Evolutionary conservation across 257 asterid genomes (phyloP).

Genomic region (Nicotiana tomentosiformis): DNA sequence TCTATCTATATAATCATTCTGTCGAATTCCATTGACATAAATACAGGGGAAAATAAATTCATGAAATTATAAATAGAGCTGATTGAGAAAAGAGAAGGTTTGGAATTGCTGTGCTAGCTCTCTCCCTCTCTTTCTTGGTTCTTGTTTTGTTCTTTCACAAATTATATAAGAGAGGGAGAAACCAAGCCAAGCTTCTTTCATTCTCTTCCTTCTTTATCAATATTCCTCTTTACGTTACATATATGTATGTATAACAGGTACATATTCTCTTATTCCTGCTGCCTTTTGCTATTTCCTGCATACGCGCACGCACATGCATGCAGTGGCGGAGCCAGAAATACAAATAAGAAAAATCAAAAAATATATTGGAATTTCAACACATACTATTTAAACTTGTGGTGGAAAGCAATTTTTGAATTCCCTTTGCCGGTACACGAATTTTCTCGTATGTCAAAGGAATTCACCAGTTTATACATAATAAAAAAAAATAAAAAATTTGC

Average conservation of each 20-base stretch:
- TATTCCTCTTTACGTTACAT: background rate
- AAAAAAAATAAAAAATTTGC: too few relatives aligned
- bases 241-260: background rate
- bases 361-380: too few relatives aligned
- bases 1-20: background rate
- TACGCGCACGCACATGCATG: too few relatives aligned
- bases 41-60: background rate
- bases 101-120: background rate
- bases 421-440: too few relatives aligned
- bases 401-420: too few relatives aligned
- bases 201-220: background rate
- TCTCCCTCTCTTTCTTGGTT: constrained; percentile 8
- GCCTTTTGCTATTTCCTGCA: too few relatives aligned
- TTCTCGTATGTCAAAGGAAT: too few relatives aligned
- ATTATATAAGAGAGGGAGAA: background rate
- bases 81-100: background rate
- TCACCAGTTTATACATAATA: too few relatives aligned
- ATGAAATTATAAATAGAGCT: background rate
- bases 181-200: background rate
- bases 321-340: too few relatives aligned
- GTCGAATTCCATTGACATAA: background rate
- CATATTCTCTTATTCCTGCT: too few relatives aligned
- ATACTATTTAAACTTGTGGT: too few relatives aligned
- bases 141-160: background rate
- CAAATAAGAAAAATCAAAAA: too few relatives aligned